A percentile compares a stretch with the other conserved stretches of the same genome.
Evolutionary conservation across 1,284 basidiomycete genomes (phyloP).

Genomic region (Vanrija pseudolonga): DNA sequence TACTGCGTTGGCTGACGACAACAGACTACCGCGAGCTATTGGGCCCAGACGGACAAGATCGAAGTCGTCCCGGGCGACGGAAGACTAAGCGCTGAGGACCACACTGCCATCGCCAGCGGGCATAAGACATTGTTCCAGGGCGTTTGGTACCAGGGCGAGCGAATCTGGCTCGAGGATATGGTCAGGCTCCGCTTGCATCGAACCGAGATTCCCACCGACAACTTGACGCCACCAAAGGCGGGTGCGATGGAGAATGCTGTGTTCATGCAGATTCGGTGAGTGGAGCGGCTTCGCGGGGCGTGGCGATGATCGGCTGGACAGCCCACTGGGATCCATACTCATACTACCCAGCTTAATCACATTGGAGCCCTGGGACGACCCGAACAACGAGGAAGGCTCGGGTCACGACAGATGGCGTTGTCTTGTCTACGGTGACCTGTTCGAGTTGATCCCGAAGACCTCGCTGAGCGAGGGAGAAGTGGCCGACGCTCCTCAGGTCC

Average conservation of each 20-base stretch:
- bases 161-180: constrained; percentile 81
- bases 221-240: constrained; percentile 14
- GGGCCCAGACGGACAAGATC: constrained; percentile 42
- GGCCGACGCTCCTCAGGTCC: not conserved
- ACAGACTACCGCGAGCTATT: constrained; percentile 29
- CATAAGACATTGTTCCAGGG: constrained; percentile 57
- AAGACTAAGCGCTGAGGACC: constrained; percentile 21
- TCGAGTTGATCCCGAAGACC: constrained; percentile 18
- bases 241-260: constrained; percentile 24
- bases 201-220: constrained; percentile 21
- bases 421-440: constrained; percentile 37
- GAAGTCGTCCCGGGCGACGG: constrained; percentile 13
- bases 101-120: constrained; percentile 19
- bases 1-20: constrained; percentile 1
- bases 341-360: not conserved
- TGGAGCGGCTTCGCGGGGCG: not conserved
- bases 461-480: not conserved
- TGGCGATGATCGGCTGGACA: not conserved
- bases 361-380: not conserved
- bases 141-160: constrained; percentile 80
- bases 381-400: not conserved
- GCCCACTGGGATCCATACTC: not conserved
- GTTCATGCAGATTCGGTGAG: constrained; percentile 34
- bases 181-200: constrained; percentile 58
- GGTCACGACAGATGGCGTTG: constrained; percentile 24